phyloP scores from a whole-genome alignment of 2,329 filamentous ascomycete species.

The Trichoderma gracile region DNA sequence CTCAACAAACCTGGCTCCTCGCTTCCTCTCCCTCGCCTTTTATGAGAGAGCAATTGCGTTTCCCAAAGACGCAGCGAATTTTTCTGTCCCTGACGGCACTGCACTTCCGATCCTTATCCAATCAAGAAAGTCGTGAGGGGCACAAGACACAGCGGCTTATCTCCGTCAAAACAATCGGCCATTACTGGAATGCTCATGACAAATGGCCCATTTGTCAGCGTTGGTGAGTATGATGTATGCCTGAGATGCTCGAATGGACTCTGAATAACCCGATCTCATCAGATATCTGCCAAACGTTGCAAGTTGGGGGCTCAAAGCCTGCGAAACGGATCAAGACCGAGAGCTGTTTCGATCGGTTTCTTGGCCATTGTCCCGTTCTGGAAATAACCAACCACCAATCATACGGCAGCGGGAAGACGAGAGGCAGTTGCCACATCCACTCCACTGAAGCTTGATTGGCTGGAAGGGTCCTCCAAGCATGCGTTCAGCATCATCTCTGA shows the following conservation, averaged over 20 bases:
- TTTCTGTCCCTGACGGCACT: neutral
- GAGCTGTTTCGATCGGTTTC: neutral
- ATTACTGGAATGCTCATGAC: neutral
- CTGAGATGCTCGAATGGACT: neutral
- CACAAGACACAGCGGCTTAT: conserved; percentile 4
- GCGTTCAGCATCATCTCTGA: neutral
- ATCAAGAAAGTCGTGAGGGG: conserved; percentile 5
- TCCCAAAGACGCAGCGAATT: neutral
- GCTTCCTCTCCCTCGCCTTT: neutral
- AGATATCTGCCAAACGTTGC: neutral
- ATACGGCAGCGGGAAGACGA: neutral
- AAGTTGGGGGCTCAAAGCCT: neutral
- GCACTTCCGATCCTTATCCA: neutral
- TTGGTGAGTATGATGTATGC: neutral
- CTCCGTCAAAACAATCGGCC: conserved; percentile 14
- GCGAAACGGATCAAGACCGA: neutral
- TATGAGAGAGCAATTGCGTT: neutral
- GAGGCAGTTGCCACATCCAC: neutral
- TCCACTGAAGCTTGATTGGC: neutral
- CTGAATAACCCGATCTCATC: neutral
- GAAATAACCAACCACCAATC: neutral
- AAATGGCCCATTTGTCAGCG: conserved; percentile 18
- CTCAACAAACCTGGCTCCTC: neutral
- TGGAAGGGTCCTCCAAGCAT: neutral
- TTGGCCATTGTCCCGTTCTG: conserved; percentile 2